Conservation (phyloP, 495 filamentous ascomycete species). For the Rhypophila decipiens region DNA sequence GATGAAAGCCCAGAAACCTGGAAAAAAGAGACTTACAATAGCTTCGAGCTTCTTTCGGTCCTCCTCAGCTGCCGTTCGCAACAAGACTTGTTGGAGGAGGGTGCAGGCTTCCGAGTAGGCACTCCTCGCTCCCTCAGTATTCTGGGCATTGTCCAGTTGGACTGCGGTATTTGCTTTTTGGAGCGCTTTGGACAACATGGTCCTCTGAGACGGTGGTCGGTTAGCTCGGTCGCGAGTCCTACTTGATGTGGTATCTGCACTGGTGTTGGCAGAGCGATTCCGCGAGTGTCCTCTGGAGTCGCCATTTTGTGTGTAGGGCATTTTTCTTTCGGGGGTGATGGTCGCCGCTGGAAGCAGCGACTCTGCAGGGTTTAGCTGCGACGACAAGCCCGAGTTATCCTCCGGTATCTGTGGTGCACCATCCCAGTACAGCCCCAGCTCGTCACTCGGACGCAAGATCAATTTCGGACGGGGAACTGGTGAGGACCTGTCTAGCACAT, state of each 20-base stretch:
- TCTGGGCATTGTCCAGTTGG: constrained; percentile 87
- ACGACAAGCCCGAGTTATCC: constrained; percentile 13
- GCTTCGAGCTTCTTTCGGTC: constrained; percentile 79
- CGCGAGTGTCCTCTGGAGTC: constrained; percentile 39
- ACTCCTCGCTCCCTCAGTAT: constrained; percentile 85
- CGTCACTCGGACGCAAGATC: constrained; percentile 8
- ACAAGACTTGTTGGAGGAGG: constrained; percentile 80
- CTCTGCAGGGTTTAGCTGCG: constrained; percentile 8
- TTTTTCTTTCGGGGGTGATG: constrained; percentile 9
- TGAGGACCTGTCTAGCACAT: constrained; percentile 14
- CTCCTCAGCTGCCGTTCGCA: constrained; percentile 71
- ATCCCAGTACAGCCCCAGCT: constrained; percentile 19
- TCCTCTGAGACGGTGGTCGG: constrained; percentile 64
- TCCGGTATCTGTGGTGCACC: constrained; percentile 11
- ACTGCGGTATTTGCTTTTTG: constrained; percentile 95
- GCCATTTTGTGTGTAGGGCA: constrained; percentile 29
- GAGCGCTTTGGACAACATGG: constrained; percentile 86
- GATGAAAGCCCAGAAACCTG: too few species aligned
- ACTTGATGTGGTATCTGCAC: constrained; percentile 29
- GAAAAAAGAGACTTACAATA: constrained; percentile 60
- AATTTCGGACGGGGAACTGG: constrained; percentile 4
- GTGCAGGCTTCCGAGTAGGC: constrained; percentile 87
- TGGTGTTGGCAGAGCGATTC: constrained; percentile 40
- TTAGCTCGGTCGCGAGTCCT: constrained; percentile 28
- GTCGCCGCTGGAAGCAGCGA: constrained; percentile 10